Evolutionary conservation across 2,329 filamentous ascomycete genomes (phyloP), one percentile per base, ranked within the genome.

Genomic region (Colletotrichum limetticola): DNA sequence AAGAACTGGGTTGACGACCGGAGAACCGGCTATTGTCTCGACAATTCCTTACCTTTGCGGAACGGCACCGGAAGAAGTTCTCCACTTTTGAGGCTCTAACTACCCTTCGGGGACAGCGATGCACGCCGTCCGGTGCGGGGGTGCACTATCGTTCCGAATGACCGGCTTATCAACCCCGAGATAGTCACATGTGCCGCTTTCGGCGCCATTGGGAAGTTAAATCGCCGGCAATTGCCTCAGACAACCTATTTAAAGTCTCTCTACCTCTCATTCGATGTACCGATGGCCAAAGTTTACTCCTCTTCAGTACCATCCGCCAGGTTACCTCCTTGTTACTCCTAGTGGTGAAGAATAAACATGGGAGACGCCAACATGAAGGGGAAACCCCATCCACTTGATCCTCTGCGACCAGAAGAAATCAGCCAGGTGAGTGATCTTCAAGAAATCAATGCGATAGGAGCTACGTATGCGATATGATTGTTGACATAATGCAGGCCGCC

Each of bases 41-140:
- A 61, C 71, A 74, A 74, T 60, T 71, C 67, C 61, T 75, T 63
- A 74, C 63, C 55, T 74, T 74, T 58, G 60, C 66, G 63, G 73
- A 71, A 65, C 59, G 71, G 66, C 55, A 49, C 46, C 74, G 66
- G 64, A 42, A 7, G 14, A 26, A 11, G 19, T 32, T 55, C 60
- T 63, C 66, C 55, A 60, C 58, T 56, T 46, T n/a, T 24, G 28
- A 62, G 74, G 52, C 62, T 75, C 63, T 16, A 71, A 46, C 49
- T 74, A 53, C 71, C 67, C 56, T 74, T 75, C 66, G 74, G 67
- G 55, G 60, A 66, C 49, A 24, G 26, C 22, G 42, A 62, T 30
- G 56, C 30, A 61, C 11, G 30, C 70, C 65, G 60, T 42, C 26
- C 55, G 22, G 37, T 73, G 66, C 66, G 71, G 67, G 55, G 67